Conservation (phyloP, 1,284 basidiomycete species). For the Fistulina hepatica region DNA sequence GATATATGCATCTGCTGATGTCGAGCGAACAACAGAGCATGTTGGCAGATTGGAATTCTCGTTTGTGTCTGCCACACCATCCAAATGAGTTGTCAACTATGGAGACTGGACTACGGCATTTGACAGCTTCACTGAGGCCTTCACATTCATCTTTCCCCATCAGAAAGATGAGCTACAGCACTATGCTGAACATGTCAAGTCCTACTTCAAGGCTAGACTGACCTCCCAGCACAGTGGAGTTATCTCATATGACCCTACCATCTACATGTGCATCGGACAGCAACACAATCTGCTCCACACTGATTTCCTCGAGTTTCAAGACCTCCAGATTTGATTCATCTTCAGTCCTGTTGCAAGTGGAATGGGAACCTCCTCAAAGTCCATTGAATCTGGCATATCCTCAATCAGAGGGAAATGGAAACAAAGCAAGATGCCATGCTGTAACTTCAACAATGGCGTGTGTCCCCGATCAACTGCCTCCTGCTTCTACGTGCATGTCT, state of each 20-base stretch:
- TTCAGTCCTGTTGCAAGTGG: too few relatives aligned
- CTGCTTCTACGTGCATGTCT: slow-evolving; percentile 14
- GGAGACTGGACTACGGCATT: slow-evolving; percentile 24
- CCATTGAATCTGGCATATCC: too few relatives aligned
- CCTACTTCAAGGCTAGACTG: slow-evolving; percentile 16
- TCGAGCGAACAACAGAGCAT: too few relatives aligned
- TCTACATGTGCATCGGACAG: slow-evolving; percentile 17
- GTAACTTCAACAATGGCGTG: too few relatives aligned
- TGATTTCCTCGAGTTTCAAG: slow-evolving; percentile 11
- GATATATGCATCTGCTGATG: too few relatives aligned
- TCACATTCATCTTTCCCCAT: slow-evolving; percentile 21
- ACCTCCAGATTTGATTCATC: slow-evolving; percentile 9
- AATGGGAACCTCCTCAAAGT: too few relatives aligned
- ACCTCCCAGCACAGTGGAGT: too few relatives aligned
- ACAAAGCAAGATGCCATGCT: too few relatives aligned
- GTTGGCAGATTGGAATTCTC: slow-evolving; percentile 15
- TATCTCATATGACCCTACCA: slow-evolving; percentile 21
- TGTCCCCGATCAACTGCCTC: neutral
- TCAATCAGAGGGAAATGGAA: too few relatives aligned
- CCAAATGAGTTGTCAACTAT: slow-evolving; percentile 14
- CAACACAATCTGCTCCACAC: slow-evolving; percentile 18
- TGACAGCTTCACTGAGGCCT: slow-evolving; percentile 12
- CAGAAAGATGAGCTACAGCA: slow-evolving; percentile 16
- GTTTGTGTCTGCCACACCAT: slow-evolving; percentile 12
- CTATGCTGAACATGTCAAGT: slow-evolving; percentile 19